phyloP scores from a whole-genome alignment of 176 grass and related monocot genomes.

The Aegilops sharonensis region DNA sequence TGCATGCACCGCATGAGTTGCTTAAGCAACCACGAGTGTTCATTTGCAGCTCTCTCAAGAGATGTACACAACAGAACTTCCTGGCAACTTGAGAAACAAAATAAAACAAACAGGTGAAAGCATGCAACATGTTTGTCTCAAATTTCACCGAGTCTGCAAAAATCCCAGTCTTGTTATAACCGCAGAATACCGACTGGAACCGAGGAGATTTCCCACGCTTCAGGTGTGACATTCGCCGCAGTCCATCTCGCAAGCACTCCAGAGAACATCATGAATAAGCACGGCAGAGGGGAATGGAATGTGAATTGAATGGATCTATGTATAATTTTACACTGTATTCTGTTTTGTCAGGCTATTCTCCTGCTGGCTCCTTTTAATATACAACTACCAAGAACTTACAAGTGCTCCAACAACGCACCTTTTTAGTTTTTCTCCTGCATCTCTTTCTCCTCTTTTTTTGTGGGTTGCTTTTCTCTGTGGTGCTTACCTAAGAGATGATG shows the following conservation, averaged over 20 bases:
- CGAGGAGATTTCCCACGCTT: neutral
- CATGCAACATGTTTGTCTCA: neutral
- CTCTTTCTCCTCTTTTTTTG: constrained; percentile 33
- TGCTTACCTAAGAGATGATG: constrained; percentile 38
- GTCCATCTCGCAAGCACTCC: neutral
- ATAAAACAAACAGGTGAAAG: neutral
- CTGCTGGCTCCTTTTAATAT: constrained; percentile 63
- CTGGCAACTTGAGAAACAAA: neutral
- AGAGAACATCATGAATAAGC: neutral
- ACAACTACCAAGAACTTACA: constrained; percentile 60
- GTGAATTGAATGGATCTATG: constrained; percentile 79
- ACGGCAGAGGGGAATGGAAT: constrained; percentile 25
- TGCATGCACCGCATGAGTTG: too few relatives aligned
- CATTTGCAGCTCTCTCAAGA: too few relatives aligned
- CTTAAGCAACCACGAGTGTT: too few relatives aligned
- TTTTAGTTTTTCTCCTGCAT: constrained; percentile 34
- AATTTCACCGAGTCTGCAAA: neutral
- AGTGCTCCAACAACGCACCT: constrained; percentile 15
- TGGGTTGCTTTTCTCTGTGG: constrained; percentile 10
- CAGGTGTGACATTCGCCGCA: neutral
- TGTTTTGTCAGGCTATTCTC: constrained; percentile 73
- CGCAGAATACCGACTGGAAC: neutral
- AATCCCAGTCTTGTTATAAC: neutral
- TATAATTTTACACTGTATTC: constrained; percentile 72
- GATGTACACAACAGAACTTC: neutral